phyloP scores from a whole-genome alignment of 192 early-diverging fungal species.

The Backusella parvicylindrica region DNA sequence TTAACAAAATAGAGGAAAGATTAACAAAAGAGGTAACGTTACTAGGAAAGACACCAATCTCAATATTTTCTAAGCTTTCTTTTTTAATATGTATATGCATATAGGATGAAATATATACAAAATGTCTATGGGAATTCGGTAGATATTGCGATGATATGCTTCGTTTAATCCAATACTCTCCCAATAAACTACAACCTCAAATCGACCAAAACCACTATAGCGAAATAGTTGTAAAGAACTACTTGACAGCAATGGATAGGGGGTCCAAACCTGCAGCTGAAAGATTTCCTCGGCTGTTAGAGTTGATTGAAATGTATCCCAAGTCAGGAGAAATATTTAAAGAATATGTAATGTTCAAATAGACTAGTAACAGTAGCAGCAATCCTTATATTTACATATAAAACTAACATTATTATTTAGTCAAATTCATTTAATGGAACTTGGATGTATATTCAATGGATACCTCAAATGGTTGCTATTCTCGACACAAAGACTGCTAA shows the following conservation, averaged over 20 bases:
- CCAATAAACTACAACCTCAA: background rate
- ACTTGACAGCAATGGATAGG: slow-evolving; percentile 52
- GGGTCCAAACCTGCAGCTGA: slow-evolving; percentile 55
- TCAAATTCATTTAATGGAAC: slow-evolving; percentile 33
- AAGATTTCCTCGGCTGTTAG: slow-evolving; percentile 65
- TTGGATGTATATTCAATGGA: slow-evolving; percentile 77
- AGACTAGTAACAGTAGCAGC: background rate
- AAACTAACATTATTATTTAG: slow-evolving; percentile 15
- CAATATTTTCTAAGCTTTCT: background rate
- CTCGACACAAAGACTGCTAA: slow-evolving; percentile 56
- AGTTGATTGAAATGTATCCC: slow-evolving; percentile 57
- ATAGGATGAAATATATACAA: slow-evolving; percentile 23
- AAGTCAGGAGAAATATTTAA: slow-evolving; percentile 33
- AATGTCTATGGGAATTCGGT: slow-evolving; percentile 34
- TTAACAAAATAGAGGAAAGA: background rate
- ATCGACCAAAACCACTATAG: slow-evolving; percentile 22
- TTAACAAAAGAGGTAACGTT: background rate
- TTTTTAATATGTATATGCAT: background rate
- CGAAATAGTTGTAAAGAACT: slow-evolving; percentile 38
- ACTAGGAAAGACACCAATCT: background rate
- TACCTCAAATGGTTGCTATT: slow-evolving; percentile 70
- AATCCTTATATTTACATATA: background rate
- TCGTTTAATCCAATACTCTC: slow-evolving; percentile 24
- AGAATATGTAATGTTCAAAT: slow-evolving; percentile 15
- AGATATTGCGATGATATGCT: slow-evolving; percentile 53